Conservation (phyloP, 108 stramenopile genomes). For the Skeletonema costatum region DNA sequence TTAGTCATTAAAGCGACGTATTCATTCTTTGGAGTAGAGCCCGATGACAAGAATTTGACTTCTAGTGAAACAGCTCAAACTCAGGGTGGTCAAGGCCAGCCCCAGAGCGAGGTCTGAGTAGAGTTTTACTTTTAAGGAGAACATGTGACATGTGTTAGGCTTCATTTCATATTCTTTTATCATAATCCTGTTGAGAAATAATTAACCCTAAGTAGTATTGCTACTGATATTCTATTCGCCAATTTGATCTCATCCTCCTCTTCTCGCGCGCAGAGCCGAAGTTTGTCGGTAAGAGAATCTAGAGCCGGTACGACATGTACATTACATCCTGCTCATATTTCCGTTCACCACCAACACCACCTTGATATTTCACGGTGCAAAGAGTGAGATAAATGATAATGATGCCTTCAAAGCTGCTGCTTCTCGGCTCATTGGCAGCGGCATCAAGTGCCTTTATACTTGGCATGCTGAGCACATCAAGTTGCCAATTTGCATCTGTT, state of each 20-base stretch:
- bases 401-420: not conserved
- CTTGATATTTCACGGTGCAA: too few species aligned
- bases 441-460: not conserved
- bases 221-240: too few species aligned
- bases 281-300: too few species aligned
- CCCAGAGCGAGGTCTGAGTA: not conserved
- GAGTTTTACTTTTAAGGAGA: too few species aligned
- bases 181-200: too few species aligned
- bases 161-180: too few species aligned
- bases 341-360: not conserved
- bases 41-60: not conserved
- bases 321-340: not conserved
- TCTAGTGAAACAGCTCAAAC: not conserved
- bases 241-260: too few species aligned
- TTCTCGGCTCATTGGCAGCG: not conserved
- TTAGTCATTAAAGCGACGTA: not conserved
- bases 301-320: too few species aligned
- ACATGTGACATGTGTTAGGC: too few species aligned
- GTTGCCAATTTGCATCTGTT: not conserved
- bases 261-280: too few species aligned
- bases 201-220: too few species aligned
- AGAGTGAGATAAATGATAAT: not conserved
- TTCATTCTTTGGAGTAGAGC: not conserved
- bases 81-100: not conserved
- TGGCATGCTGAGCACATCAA: not conserved